Evolutionary conservation across 257 asterid genomes (phyloP).

Genomic region (Solanum lignicaule): DNA sequence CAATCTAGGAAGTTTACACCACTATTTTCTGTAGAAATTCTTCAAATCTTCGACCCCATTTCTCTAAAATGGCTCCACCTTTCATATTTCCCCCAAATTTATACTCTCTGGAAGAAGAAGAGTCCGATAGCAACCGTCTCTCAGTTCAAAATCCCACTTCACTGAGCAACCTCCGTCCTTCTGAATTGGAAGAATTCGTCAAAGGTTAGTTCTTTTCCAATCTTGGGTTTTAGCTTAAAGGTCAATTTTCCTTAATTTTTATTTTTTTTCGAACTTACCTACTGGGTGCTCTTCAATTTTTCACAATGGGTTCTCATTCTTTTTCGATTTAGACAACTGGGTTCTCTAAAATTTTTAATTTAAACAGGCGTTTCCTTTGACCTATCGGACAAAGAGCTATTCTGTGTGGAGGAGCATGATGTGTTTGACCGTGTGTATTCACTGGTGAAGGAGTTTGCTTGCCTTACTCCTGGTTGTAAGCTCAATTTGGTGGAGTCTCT

Average conservation of each 20-base stretch:
- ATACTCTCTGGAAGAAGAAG: conserved; percentile 50
- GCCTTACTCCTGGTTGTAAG: conserved; percentile 50
- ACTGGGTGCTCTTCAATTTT: neutral
- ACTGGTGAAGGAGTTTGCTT: conserved; percentile 60
- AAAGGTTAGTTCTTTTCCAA: conserved; percentile 41
- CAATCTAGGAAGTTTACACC: neutral
- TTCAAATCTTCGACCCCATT: neutral
- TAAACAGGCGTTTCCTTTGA: conserved; percentile 66
- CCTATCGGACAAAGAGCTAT: conserved; percentile 79
- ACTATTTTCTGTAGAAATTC: neutral
- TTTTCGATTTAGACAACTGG: neutral
- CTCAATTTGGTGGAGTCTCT: conserved; percentile 72
- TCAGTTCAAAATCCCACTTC: conserved; percentile 34
- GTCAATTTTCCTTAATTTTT: neutral
- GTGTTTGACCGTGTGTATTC: conserved; percentile 76
- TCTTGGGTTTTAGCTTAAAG: neutral
- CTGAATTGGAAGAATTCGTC: conserved; percentile 82
- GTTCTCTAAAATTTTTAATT: neutral
- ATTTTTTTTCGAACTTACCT: neutral
- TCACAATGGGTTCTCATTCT: neutral
- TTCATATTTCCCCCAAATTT: conserved; percentile 71
- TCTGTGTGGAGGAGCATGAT: conserved; percentile 87
- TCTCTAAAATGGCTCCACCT: conserved; percentile 45
- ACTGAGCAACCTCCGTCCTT: conserved; percentile 37
- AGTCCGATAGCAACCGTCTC: conserved; percentile 29